phyloP scores from a whole-genome alignment of 257 asterid genomes.

The Mitragyna speciosa region DNA sequence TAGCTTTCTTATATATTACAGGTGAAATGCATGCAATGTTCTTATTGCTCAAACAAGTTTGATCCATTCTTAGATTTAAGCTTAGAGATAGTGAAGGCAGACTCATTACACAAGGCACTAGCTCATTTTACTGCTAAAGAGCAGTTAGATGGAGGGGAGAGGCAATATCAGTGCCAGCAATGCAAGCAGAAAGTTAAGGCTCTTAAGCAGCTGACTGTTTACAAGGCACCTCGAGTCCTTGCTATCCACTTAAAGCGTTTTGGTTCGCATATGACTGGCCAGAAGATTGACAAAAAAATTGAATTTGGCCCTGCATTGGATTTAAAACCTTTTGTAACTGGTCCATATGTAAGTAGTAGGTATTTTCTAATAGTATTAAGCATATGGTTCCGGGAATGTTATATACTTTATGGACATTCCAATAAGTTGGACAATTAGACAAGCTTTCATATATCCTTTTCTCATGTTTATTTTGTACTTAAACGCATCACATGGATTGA shows the following conservation, averaged over 20 bases:
- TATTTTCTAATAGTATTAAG: background rate
- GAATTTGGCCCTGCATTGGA: slow-evolving; percentile 68
- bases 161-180: slow-evolving; percentile 85
- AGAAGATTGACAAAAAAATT: slow-evolving; percentile 67
- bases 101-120: slow-evolving; percentile 76
- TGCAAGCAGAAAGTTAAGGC: slow-evolving; percentile 97
- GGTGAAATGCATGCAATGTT: slow-evolving; percentile 98
- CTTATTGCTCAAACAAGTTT: slow-evolving; percentile 79
- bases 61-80: slow-evolving; percentile 95
- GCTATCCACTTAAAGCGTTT: slow-evolving; percentile 89
- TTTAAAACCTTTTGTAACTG: slow-evolving; percentile 80
- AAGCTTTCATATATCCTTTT: background rate
- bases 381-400: background rate
- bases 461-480: background rate
- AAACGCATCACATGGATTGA: background rate
- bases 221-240: slow-evolving; percentile 90
- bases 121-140: slow-evolving; percentile 82
- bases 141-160: slow-evolving; percentile 87
- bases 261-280: slow-evolving; percentile 59
- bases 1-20: slow-evolving; percentile 28
- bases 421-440: background rate
- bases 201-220: slow-evolving; percentile 74
- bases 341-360: slow-evolving; percentile 67
- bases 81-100: slow-evolving; percentile 79
- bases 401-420: background rate